These are phyloP conservation scores for Rutidosis leptorrhynchoides DNA, from an alignment of 129 eudicot species.

Conservation along the genomic window DNA sequence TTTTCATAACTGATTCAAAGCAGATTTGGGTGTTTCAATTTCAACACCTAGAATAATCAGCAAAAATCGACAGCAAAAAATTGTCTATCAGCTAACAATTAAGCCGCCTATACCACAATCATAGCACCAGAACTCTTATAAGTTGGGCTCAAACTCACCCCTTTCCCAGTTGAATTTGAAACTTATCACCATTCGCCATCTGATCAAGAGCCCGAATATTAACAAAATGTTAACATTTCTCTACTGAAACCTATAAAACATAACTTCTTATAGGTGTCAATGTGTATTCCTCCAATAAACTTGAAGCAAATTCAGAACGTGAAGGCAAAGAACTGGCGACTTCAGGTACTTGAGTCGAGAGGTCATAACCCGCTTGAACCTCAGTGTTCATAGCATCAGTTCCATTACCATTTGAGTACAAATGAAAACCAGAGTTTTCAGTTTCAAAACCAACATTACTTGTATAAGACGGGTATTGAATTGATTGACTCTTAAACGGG, in stretches of 20 bases:
- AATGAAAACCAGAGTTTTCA: slow-evolving; percentile 23
- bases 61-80: slow-evolving; percentile 20
- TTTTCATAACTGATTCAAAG: slow-evolving; percentile 35
- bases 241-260: background rate
- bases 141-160: slow-evolving; percentile 55
- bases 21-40: slow-evolving; percentile 34
- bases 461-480: slow-evolving; percentile 25
- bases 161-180: slow-evolving; percentile 8
- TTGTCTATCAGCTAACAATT: slow-evolving; percentile 37
- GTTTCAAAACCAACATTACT: slow-evolving; percentile 20
- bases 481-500: slow-evolving; percentile 24
- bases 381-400: background rate
- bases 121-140: slow-evolving; percentile 46
- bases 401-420: slow-evolving; percentile 1
- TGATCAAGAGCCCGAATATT: slow-evolving; percentile 62
- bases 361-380: background rate
- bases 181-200: slow-evolving; percentile 60
- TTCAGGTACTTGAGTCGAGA: slow-evolving; percentile 19
- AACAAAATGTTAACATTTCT: slow-evolving; percentile 20
- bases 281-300: slow-evolving; percentile 8
- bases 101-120: background rate
- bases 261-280: slow-evolving; percentile 22
- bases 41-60: slow-evolving; percentile 59
- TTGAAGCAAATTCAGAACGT: slow-evolving; percentile 49
- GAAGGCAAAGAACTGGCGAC: slow-evolving; percentile 26